Percentiles rank a stretch among this genome's conserved stretches.
Evolutionary conservation across 106 monocot genomes (phyloP).

Genomic region (Dendrobium catenatum): DNA sequence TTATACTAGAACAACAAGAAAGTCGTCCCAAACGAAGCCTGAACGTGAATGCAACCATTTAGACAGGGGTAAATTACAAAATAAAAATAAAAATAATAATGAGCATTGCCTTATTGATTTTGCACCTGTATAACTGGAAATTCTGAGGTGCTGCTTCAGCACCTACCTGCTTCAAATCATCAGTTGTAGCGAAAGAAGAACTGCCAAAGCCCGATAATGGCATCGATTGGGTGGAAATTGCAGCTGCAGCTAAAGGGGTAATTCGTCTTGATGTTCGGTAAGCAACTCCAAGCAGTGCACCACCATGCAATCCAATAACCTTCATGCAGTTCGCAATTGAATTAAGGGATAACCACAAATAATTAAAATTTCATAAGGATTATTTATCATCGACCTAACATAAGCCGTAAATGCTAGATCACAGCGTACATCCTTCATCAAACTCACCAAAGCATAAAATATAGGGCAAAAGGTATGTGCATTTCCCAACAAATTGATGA

Average conservation of each 20-base stretch:
- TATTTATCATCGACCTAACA: too few species aligned
- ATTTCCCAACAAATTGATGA: too few species aligned
- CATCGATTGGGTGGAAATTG: constrained; percentile 88
- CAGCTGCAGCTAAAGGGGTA: constrained; percentile 59
- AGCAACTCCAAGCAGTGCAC: constrained; percentile 94
- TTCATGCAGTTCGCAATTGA: constrained; percentile 17
- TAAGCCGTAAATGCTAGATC: too few species aligned
- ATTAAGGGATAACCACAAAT: constrained; percentile 14
- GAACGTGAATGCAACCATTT: background rate
- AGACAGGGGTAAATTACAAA: background rate
- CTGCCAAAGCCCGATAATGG: constrained; percentile 90
- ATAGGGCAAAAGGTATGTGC: too few species aligned
- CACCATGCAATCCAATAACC: constrained; percentile 97
- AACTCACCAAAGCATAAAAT: too few species aligned
- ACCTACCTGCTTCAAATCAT: constrained; percentile 57
- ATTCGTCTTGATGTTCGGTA: constrained; percentile 83
- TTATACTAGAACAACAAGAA: too few species aligned
- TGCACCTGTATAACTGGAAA: constrained; percentile 90
- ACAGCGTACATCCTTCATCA: too few species aligned
- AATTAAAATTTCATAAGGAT: background rate
- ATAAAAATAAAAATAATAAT: background rate
- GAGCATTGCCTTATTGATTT: background rate
- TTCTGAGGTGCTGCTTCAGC: constrained; percentile 80
- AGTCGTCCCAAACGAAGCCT: too few species aligned
- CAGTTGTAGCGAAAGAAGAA: constrained; percentile 67